These are phyloP conservation scores for Heritiera littoralis DNA, from an alignment of 345 rosid species.

Conservation along the genomic window DNA sequence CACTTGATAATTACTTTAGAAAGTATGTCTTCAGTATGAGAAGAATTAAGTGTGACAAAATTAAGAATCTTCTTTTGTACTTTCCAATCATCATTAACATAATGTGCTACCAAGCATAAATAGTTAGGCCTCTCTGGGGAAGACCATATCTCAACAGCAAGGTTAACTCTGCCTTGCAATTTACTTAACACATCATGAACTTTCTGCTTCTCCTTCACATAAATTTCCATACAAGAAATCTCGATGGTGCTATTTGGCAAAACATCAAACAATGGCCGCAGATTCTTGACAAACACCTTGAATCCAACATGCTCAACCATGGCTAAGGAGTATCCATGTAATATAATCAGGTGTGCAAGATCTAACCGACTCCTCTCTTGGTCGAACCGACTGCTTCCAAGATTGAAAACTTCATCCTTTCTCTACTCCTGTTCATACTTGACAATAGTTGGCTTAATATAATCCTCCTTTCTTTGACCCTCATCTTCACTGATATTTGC, in stretches of 20 bases:
- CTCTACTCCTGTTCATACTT: slow-evolving; percentile 75
- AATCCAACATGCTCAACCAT: slow-evolving; percentile 94
- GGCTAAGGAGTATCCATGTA: slow-evolving; percentile 75
- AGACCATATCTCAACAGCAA: slow-evolving; percentile 78
- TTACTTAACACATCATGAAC: slow-evolving; percentile 55
- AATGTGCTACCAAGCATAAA: slow-evolving; percentile 75
- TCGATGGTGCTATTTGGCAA: slow-evolving; percentile 56
- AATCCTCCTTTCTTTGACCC: slow-evolving; percentile 70
- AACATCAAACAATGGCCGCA: slow-evolving; percentile 83
- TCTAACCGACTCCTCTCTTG: slow-evolving; percentile 75
- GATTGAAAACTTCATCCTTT: slow-evolving; percentile 64
- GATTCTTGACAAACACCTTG: slow-evolving; percentile 83
- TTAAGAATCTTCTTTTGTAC: slow-evolving; percentile 76
- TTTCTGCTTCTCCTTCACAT: slow-evolving; percentile 75
- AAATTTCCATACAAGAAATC: slow-evolving; percentile 74
- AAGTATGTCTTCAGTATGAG: slow-evolving; percentile 84
- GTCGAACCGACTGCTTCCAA: slow-evolving; percentile 72
- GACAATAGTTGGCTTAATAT: slow-evolving; percentile 49
- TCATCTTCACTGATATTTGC: slow-evolving; percentile 64
- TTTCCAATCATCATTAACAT: slow-evolving; percentile 83
- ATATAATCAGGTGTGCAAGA: slow-evolving; percentile 89
- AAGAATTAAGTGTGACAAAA: slow-evolving; percentile 73
- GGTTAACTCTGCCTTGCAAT: slow-evolving; percentile 70
- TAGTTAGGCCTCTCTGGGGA: slow-evolving; percentile 54
- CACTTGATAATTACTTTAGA: slow-evolving; percentile 74